Percentiles rank a stretch among this genome's conserved stretches.
These are phyloP conservation scores for Botrytis medusae DNA, from an alignment of 2,329 filamentous ascomycete species.

Conservation along the genomic window DNA sequence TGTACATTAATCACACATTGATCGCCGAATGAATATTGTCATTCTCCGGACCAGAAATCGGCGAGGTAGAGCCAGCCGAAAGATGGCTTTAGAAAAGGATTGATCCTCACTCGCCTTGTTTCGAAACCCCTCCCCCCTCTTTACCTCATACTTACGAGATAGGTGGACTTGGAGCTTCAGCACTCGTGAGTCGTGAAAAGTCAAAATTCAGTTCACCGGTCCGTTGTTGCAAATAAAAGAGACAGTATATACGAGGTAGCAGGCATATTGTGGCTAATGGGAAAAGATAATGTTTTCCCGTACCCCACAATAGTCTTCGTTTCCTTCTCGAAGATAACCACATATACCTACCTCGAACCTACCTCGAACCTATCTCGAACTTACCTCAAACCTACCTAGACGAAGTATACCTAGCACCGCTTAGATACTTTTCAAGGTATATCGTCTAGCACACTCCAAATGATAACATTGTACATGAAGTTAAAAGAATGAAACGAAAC, in stretches of 20 bases:
- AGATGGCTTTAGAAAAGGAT: neutral
- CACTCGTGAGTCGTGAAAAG: constrained; percentile 4
- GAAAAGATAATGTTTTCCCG: neutral
- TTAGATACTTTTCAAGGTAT: neutral
- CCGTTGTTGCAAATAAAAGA: neutral
- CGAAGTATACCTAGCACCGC: neutral
- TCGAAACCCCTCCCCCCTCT: neutral
- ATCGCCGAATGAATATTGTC: neutral
- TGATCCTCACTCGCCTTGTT: neutral
- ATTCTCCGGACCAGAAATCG: neutral
- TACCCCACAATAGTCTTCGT: constrained; percentile 8
- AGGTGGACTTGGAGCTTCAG: neutral
- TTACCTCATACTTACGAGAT: constrained; percentile 19
- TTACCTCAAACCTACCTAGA: neutral
- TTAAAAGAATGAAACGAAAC: neutral
- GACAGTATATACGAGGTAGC: constrained; percentile 9
- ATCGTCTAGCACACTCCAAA: neutral
- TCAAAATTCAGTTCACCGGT: neutral
- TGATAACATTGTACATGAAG: constrained; percentile 10
- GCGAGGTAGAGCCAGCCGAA: neutral
- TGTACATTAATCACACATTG: neutral
- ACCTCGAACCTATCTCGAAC: no score
- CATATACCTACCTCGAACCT: neutral
- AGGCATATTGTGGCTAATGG: constrained; percentile 5
- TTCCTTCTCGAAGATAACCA: constrained; percentile 8